Evolutionary conservation across 805 yeast species (phyloP), one percentile per base, ranked within the genome.

Genomic region (Jamesozyma spencerorum): DNA sequence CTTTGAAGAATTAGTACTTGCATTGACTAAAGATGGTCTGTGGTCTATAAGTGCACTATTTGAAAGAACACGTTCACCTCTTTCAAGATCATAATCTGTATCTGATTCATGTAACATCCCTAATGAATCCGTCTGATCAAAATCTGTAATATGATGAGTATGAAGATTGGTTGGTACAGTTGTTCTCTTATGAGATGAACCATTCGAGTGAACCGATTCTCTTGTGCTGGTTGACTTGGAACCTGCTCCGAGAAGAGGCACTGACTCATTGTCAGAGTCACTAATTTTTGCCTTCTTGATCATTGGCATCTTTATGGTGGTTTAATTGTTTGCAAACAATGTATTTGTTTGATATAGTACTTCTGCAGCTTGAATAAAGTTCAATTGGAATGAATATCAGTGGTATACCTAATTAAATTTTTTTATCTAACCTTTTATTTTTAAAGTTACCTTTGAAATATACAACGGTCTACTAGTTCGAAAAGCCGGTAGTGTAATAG

Each of bases 111-210:
- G 64, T 28, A 59, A 40, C 39, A 59, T 44, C 18, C 64, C 64
- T 58, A 55, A 51, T 2, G 64, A 58, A 35, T 59, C 64, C 2
- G 52, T 53, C 31, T 58, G 54, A 22, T 58, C 62, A 37, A 57
- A 57, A 41, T 58, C 63, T 4, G 57, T 53, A 5, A 44, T n/a
- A 4, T 40, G 36, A 15, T 14, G 29, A 17, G 18, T 20, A 5
- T 30, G 31, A 4, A 14, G 20, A 14, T 18, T 26, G 3, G 48
- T 42, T 12, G 44, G 30, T 14, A 30, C 37, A 19, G 39, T n/a
- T 31, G 12, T 29, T 38, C 26, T 33, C 5, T 20, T 24, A 24
- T 34, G 11, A 36, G 42, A 12, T 35, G 35, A 27, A 37, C 26
- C 22, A 27, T 32, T 27, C 14, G 31, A 38, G 12, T 29, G 18